Percentiles rank a stretch among this genome's conserved stretches.
Evolutionary conservation across 139 green algal species (phyloP).

Genomic region (Closterium sp.): DNA sequence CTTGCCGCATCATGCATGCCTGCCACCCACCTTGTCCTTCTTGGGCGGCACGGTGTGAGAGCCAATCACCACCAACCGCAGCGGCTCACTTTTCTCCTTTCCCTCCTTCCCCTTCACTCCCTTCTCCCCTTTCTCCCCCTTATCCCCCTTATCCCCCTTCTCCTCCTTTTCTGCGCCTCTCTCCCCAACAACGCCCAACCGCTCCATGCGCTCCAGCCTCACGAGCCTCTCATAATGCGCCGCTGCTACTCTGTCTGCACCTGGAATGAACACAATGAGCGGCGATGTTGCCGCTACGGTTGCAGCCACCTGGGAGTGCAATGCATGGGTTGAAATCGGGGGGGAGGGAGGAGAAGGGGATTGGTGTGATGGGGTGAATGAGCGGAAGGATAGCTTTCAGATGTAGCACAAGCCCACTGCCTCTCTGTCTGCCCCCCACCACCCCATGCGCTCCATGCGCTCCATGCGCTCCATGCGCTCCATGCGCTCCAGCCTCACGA

Average conservation of each 20-base stretch:
- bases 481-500: not conserved
- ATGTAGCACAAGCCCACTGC: no score
- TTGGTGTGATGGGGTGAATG: no score
- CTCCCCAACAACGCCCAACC: not conserved
- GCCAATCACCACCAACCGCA: slow-evolving; percentile 48
- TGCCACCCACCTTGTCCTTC: slow-evolving; percentile 50
- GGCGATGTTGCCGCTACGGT: not conserved
- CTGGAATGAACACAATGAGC: slow-evolving; percentile 41
- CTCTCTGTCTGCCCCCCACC: no score
- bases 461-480: no score
- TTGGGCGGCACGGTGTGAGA: slow-evolving; percentile 33
- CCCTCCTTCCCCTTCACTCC: not conserved
- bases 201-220: slow-evolving; percentile 51
- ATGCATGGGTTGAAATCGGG: no score
- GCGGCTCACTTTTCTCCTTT: not conserved
- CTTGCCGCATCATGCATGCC: no score
- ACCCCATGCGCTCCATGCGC: no score
- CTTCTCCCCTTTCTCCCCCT: not conserved
- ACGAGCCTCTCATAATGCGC: slow-evolving; percentile 45
- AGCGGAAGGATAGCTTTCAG: no score
- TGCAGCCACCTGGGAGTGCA: slow-evolving; percentile 1
- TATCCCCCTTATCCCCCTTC: not conserved
- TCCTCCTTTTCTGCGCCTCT: not conserved
- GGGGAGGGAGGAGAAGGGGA: no score
- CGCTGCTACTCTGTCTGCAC: slow-evolving; percentile 49